Evolutionary conservation across 2,329 filamentous ascomycete species (phyloP), one percentile per base, ranked within the genome.

Genomic region (Aspergillus flavus): DNA sequence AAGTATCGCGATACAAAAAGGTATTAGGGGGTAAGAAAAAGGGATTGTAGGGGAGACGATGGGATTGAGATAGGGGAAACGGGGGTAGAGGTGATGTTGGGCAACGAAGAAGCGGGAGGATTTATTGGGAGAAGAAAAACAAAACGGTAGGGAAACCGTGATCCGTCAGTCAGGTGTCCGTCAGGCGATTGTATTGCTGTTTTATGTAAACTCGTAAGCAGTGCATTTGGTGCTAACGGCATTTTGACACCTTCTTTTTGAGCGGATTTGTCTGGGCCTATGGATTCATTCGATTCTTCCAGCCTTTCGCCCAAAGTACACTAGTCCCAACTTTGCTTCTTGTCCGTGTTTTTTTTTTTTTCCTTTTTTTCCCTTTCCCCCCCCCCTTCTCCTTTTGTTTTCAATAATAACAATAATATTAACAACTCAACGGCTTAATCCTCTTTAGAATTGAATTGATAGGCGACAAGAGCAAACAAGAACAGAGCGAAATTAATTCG

Each of bases 11-110:
- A 43, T 61, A 65, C 63, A 45, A 63, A 59, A 59, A 43, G 55
- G 64, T 64, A 68, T 59, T 39, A 63, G 50, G 57, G 46, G 57
- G 50, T 64, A 66, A 61, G 66, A 58, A 67, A 63, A 62, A 64
- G 28, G 48, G 59, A 62, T 66, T 57, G 32, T 32, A 43, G 54
- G 52, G 61, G 54, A 60, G 64, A 48, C 52, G 56, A 57, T 50
- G 54, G 59, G 60, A 65, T 64, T 58, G 62, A 68, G 66, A 66
- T 61, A 62, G 64, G 65, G 65, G 64, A 68, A 61, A 64, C 4
- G 63, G 70, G 12, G 62, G 64, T 64, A 67, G 62, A 52, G 57
- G 62, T 63, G 61, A 62, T 26, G 52, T 55, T 55, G 52, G 52
- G 52, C 52, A 39, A 55, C 52, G 32, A 55, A 55, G 21, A 39